phyloP scores from a whole-genome alignment of 345 rosid species.

The Cardiospermum halicacabum region DNA sequence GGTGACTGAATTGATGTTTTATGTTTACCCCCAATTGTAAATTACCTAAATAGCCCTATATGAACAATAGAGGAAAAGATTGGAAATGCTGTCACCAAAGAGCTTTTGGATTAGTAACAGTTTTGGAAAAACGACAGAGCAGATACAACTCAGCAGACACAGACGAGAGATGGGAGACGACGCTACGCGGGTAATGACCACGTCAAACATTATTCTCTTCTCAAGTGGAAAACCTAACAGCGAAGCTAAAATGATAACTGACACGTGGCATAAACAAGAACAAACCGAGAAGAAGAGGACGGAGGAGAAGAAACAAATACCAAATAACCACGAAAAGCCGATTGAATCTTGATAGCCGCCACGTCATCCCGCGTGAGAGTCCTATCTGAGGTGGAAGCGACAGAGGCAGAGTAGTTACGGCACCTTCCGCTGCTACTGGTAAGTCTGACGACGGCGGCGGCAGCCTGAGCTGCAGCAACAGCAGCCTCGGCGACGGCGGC shows the following conservation, averaged over 20 bases:
- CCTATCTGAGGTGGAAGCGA: constrained; percentile 23
- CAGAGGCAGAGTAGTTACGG: constrained; percentile 17
- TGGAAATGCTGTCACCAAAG: neutral
- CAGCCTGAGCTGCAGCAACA: constrained; percentile 72
- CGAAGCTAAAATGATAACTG: neutral
- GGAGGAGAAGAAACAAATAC: constrained; percentile 28
- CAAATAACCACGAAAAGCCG: constrained; percentile 88
- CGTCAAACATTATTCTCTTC: neutral
- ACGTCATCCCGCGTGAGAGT: constrained; percentile 20
- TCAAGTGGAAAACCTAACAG: neutral
- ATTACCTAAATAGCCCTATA: constrained; percentile 8
- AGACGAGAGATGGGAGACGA: neutral
- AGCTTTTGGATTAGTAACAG: neutral
- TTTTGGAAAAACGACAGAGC: constrained; percentile 25
- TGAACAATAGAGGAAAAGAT: neutral
- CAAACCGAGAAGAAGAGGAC: too few relatives aligned
- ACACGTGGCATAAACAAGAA: constrained; percentile 8
- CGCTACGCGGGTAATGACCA: neutral
- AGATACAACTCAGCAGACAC: constrained; percentile 17
- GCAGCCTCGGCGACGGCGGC: constrained; percentile 83
- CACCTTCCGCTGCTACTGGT: constrained; percentile 73
- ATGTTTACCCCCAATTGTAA: neutral
- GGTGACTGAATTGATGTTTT: neutral
- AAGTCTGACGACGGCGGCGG: constrained; percentile 64
- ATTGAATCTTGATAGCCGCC: constrained; percentile 75